Percentiles rank a stretch among this genome's conserved stretches.
Evolutionary conservation across 345 rosid species (phyloP).

Genomic region (Linum tenue): DNA sequence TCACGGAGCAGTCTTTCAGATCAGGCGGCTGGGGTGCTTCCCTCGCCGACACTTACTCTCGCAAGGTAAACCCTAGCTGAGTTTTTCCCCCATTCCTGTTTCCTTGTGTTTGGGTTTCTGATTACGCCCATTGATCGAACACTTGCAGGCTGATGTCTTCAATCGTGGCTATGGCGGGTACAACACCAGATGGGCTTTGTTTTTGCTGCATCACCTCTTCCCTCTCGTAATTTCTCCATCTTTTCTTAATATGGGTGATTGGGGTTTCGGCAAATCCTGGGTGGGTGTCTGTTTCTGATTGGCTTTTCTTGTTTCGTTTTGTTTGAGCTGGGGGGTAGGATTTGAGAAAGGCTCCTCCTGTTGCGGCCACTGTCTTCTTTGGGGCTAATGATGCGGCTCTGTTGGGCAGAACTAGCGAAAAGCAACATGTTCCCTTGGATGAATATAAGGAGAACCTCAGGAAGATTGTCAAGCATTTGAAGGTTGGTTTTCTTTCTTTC

Average conservation of each 20-base stretch:
- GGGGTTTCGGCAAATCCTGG: no score
- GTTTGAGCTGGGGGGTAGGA: slow-evolving; percentile 25
- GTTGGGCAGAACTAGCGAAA: slow-evolving; percentile 52
- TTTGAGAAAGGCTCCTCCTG: slow-evolving; percentile 35
- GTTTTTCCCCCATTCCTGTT: no score
- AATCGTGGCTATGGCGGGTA: slow-evolving; percentile 93
- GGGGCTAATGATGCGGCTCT: slow-evolving; percentile 98
- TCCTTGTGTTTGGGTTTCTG: neutral
- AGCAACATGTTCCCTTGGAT: slow-evolving; percentile 71
- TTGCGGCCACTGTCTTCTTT: slow-evolving; percentile 70
- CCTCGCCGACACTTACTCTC: slow-evolving; percentile 64
- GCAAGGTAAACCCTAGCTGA: slow-evolving; percentile 37
- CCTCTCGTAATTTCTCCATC: slow-evolving; percentile 35
- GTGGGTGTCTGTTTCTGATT: slow-evolving; percentile 5
- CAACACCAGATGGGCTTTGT: slow-evolving; percentile 89
- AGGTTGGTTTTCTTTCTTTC: slow-evolving; percentile 32
- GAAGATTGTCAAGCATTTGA: slow-evolving; percentile 66
- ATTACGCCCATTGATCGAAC: neutral
- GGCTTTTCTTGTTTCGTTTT: slow-evolving; percentile 1
- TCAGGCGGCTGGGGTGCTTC: slow-evolving; percentile 89
- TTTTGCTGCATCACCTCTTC: slow-evolving; percentile 65
- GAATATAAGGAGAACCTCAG: slow-evolving; percentile 65
- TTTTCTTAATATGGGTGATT: neutral
- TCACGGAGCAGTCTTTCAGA: slow-evolving; percentile 65
- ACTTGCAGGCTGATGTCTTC: slow-evolving; percentile 51